phyloP scores from a whole-genome alignment of 306 rosid genomes.

The Prunus mira region DNA sequence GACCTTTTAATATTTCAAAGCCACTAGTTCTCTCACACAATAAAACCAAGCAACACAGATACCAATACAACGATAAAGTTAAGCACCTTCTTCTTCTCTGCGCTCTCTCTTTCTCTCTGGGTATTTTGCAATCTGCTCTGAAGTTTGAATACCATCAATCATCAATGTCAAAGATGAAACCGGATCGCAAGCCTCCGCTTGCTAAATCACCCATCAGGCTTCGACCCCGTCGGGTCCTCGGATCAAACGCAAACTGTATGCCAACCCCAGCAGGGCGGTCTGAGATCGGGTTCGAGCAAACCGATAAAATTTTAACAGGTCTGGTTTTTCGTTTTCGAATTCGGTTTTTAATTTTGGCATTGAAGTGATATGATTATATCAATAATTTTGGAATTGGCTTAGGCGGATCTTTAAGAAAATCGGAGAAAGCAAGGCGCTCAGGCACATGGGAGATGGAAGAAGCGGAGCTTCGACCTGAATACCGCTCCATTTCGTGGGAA shows the following conservation, averaged over 20 bases:
- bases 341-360: not conserved
- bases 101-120: not conserved
- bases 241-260: constrained; percentile 33
- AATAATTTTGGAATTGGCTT: constrained; percentile 1
- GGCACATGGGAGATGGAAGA: constrained; percentile 27
- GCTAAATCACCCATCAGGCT: constrained; percentile 63
- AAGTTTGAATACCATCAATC: constrained; percentile 10
- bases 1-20: not conserved
- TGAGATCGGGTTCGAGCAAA: not conserved
- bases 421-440: constrained; percentile 32
- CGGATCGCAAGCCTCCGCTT: constrained; percentile 65
- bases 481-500: constrained; percentile 67
- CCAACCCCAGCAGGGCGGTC: constrained; percentile 72
- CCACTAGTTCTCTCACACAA: too few relatives aligned
- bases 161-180: constrained; percentile 45
- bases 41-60: not conserved
- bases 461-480: constrained; percentile 66
- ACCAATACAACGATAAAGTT: not conserved
- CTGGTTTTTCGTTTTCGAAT: not conserved
- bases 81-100: not conserved
- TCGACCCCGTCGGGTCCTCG: constrained; percentile 41
- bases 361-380: not conserved
- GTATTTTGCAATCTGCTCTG: not conserved
- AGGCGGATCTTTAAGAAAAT: constrained; percentile 61
- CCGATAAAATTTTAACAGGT: not conserved